Evolutionary conservation across 371 early-diverging fungal genomes (phyloP).

Genomic region (Fennellomyces sp.): DNA sequence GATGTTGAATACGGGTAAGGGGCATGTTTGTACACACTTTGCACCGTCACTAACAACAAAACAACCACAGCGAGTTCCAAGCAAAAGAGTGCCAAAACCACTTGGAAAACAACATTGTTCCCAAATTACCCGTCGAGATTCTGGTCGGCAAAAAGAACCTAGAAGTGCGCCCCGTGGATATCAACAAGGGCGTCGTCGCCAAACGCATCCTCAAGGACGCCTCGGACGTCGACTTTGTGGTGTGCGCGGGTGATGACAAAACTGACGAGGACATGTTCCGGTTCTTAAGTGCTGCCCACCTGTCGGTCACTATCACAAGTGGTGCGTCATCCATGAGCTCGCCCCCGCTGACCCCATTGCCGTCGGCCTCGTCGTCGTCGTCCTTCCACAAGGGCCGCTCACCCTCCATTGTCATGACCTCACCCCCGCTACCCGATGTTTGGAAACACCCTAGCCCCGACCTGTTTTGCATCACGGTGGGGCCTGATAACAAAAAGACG

Average conservation of each 20-base stretch:
- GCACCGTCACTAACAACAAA: neutral
- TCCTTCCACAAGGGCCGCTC: neutral
- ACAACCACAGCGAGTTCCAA: slow-evolving; percentile 59
- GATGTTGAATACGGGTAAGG: slow-evolving; percentile 48
- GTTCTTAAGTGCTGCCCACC: slow-evolving; percentile 7
- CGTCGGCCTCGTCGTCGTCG: neutral
- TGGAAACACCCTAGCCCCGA: slow-evolving; percentile 12
- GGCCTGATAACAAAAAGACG: slow-evolving; percentile 79
- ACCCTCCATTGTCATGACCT: neutral
- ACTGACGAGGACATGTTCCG: slow-evolving; percentile 98
- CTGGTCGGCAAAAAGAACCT: slow-evolving; percentile 95
- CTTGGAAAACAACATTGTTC: slow-evolving; percentile 79
- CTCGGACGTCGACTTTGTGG: slow-evolving; percentile 83
- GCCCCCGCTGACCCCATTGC: neutral
- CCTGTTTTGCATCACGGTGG: slow-evolving; percentile 76
- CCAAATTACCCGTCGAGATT: slow-evolving; percentile 91
- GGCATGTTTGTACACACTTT: neutral
- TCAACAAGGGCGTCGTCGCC: slow-evolving; percentile 95
- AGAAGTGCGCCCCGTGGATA: slow-evolving; percentile 83
- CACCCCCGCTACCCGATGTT: slow-evolving; percentile 9
- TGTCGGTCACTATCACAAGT: slow-evolving; percentile 1
- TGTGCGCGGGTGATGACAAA: slow-evolving; percentile 96
- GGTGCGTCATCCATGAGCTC: neutral
- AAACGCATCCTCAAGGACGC: slow-evolving; percentile 68
- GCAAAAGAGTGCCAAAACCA: slow-evolving; percentile 93